A percentile compares a stretch with the other conserved stretches of the same genome.
These are phyloP conservation scores for Coemansia umbellata DNA, from an alignment of 192 early-diverging fungal species.

Conservation along the genomic window DNA sequence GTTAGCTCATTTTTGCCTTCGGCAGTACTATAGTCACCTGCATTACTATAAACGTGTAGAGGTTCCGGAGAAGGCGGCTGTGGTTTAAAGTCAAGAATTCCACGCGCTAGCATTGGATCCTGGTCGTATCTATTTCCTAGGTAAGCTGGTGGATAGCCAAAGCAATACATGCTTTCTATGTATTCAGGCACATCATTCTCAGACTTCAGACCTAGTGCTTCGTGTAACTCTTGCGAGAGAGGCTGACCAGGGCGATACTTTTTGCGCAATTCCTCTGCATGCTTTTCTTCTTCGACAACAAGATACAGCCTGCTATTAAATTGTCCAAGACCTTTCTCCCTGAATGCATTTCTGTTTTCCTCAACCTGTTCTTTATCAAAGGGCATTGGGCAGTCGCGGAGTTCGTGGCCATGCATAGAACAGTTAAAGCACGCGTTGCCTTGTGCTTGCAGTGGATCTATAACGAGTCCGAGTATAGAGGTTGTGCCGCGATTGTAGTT, in stretches of 20 bases:
- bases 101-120: constrained; percentile 27
- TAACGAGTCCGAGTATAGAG: constrained; percentile 20
- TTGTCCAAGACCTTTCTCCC: constrained; percentile 13
- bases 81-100: not conserved
- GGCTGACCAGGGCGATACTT: constrained; percentile 28
- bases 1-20: not conserved
- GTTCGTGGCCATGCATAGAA: constrained; percentile 34
- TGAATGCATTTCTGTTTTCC: constrained; percentile 28
- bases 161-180: constrained; percentile 26
- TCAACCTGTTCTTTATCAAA: constrained; percentile 21
- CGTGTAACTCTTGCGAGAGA: constrained; percentile 26
- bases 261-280: constrained; percentile 20
- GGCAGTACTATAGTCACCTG: constrained; percentile 11
- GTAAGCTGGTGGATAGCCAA: constrained; percentile 46
- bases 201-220: constrained; percentile 24
- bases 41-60: constrained; percentile 27
- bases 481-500: constrained; percentile 23
- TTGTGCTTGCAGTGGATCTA: constrained; percentile 8
- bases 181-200: constrained; percentile 29
- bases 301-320: constrained; percentile 34
- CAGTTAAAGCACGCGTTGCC: constrained; percentile 50
- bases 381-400: constrained; percentile 35
- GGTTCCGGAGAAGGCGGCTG: constrained; percentile 15
- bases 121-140: constrained; percentile 19
- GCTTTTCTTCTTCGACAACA: constrained; percentile 31